Conservation (phyloP, 148 eudicot species). For the Fagopyrum homotropicum region DNA sequence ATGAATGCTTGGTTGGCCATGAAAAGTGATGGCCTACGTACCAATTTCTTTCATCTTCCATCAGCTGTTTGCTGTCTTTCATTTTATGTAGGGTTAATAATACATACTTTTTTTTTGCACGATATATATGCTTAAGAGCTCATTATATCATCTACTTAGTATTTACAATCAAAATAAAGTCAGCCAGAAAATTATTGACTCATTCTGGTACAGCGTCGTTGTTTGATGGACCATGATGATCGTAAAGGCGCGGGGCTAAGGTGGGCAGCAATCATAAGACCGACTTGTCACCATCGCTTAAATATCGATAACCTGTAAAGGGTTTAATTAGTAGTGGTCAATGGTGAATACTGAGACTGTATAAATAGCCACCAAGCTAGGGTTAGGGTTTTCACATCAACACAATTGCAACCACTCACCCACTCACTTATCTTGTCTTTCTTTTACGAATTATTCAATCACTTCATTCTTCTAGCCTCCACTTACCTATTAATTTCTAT, state of each 20-base stretch:
- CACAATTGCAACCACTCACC: background rate
- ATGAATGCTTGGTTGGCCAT: background rate
- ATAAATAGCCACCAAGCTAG: slow-evolving; percentile 13
- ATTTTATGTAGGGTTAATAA: background rate
- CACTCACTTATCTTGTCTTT: background rate
- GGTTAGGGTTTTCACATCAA: slow-evolving; percentile 19
- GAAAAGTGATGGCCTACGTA: background rate
- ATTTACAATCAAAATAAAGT: no score
- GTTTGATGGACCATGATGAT: background rate
- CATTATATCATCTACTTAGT: no score
- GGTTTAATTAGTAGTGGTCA: background rate
- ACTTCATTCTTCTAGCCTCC: background rate
- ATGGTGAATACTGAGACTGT: background rate
- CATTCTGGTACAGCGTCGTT: no score
- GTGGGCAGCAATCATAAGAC: slow-evolving; percentile 4
- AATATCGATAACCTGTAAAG: background rate
- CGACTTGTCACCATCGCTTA: slow-evolving; percentile 9
- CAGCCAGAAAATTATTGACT: background rate
- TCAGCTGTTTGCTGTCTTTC: background rate
- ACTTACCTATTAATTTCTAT: background rate
- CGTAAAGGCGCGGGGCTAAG: background rate
- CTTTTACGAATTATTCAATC: background rate
- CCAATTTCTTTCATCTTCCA: background rate
- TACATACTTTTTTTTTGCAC: background rate
- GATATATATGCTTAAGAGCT: background rate